Base-by-base conservation (phyloP, 176 grass and related monocot species). In the Carex kokanica region DNA sequence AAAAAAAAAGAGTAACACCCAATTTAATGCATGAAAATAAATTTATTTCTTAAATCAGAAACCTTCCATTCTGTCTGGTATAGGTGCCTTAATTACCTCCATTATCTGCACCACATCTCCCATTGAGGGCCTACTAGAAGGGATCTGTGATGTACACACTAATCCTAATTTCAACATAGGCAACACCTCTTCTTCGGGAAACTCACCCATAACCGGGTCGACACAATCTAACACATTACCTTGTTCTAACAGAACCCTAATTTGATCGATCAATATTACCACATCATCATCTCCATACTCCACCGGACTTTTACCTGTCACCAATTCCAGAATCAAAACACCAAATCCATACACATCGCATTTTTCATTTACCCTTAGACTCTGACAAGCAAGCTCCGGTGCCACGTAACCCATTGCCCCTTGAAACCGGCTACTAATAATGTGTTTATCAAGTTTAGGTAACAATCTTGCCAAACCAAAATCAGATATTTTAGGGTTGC, bases 311-410 rank as follows among this genome's bases (percentile, higher is more conserved):
- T 86, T 84, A 18, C 91, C 93, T 0, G 93, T 99, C 71, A 99
- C 91, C 41, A 99, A 72, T 88, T 99, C 96, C 20, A 99, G 88
- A 78, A 93, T 84, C 57, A 95, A 79, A 58, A 99, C 93, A 9
- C 96, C 96, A 75, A 99, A 93, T 27, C 96, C 93, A 78, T 98
- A 95, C 62, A 99, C 86, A 85, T 99, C 96, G 79, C 96, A 99
- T 88, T 93, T 99, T 88, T 99, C 96, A 86, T 92, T 99, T 31
- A 93, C 88, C 0, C 91, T 74, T 20, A 95, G 84, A 88, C 96
- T 99, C 86, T 88, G 91, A 85, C 96, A 95, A 32, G 89, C 93
- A 59, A 99, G 85, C 89, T 99, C 93, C 20, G 93, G 96, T 57
- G 96, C 96, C 71, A 91, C 87, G 83, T 98, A 98, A 2, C 91